phyloP scores from a whole-genome alignment of 495 filamentous ascomycete genomes.

The Neurospora intermedia region DNA sequence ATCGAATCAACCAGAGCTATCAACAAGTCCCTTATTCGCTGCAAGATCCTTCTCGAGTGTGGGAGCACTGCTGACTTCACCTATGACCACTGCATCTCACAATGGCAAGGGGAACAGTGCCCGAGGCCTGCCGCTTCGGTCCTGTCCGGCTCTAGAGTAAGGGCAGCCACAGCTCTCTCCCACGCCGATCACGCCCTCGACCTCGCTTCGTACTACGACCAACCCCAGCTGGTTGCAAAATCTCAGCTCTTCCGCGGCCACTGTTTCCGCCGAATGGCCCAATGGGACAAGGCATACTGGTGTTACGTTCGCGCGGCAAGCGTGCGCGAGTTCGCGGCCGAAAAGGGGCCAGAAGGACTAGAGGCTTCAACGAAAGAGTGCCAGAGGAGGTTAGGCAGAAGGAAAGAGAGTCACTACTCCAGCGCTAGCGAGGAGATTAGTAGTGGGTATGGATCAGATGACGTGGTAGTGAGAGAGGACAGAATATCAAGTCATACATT shows the following conservation, averaged over 20 bases:
- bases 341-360: neutral
- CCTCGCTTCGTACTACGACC: neutral
- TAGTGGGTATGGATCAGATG: neutral
- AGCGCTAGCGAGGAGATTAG: neutral
- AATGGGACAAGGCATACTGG: neutral
- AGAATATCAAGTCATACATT: neutral
- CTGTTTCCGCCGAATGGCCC: neutral
- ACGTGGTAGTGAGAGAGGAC: neutral
- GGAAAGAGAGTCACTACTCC: neutral
- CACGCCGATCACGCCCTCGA: neutral
- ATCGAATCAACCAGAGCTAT: neutral
- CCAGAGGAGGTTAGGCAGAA: neutral
- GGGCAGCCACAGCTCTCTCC: neutral
- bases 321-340: neutral
- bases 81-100: neutral
- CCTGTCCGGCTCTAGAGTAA: neutral
- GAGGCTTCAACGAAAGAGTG: neutral
- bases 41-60: neutral
- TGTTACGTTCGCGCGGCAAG: conserved; percentile 1
- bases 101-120: neutral
- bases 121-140: neutral
- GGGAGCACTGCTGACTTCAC: neutral
- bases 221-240: neutral
- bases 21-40: neutral
- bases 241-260: conserved; percentile 1